Evolutionary conservation across 768 basidiomycete genomes (phyloP).

Genomic region (Podaxis rugospora): DNA sequence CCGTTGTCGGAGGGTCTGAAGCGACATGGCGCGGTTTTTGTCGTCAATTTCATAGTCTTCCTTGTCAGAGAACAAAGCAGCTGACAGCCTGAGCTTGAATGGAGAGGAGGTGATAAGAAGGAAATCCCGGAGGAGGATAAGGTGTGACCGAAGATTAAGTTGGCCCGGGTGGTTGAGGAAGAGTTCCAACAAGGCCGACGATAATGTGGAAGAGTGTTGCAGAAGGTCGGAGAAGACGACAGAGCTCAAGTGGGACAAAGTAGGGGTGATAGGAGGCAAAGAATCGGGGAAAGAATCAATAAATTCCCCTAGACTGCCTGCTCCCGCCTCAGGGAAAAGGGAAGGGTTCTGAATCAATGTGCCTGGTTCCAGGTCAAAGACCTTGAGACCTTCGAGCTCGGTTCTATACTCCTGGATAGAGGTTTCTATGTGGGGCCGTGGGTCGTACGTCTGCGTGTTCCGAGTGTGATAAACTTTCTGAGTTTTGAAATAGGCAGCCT

Average conservation of each 20-base stretch:
- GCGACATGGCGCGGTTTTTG: slow-evolving; percentile 28
- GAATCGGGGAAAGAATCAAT: slow-evolving; percentile 51
- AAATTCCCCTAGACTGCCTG: slow-evolving; percentile 38
- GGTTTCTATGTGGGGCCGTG: background rate
- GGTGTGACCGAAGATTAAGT: slow-evolving; percentile 67
- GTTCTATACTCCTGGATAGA: slow-evolving; percentile 22
- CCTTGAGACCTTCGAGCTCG: slow-evolving; percentile 40
- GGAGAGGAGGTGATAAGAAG: slow-evolving; percentile 67
- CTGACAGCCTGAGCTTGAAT: slow-evolving; percentile 66
- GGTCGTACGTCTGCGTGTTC: background rate
- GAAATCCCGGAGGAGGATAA: slow-evolving; percentile 68
- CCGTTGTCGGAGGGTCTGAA: slow-evolving; percentile 30
- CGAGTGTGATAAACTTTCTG: slow-evolving; percentile 1
- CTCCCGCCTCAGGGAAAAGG: slow-evolving; percentile 22
- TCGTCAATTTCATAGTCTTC: slow-evolving; percentile 42
- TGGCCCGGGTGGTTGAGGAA: slow-evolving; percentile 59
- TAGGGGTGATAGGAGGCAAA: slow-evolving; percentile 63
- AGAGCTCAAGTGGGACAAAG: slow-evolving; percentile 55
- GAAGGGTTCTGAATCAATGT: slow-evolving; percentile 23
- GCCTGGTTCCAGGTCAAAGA: slow-evolving; percentile 71
- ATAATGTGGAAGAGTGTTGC: slow-evolving; percentile 60
- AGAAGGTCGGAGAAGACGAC: slow-evolving; percentile 58
- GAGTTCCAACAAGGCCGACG: slow-evolving; percentile 59
- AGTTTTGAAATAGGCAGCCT: slow-evolving; percentile 36
- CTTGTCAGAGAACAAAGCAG: slow-evolving; percentile 75